These are phyloP conservation scores for Stemphylium beticola DNA, from an alignment of 2,329 filamentous ascomycete species.

Conservation along the genomic window DNA sequence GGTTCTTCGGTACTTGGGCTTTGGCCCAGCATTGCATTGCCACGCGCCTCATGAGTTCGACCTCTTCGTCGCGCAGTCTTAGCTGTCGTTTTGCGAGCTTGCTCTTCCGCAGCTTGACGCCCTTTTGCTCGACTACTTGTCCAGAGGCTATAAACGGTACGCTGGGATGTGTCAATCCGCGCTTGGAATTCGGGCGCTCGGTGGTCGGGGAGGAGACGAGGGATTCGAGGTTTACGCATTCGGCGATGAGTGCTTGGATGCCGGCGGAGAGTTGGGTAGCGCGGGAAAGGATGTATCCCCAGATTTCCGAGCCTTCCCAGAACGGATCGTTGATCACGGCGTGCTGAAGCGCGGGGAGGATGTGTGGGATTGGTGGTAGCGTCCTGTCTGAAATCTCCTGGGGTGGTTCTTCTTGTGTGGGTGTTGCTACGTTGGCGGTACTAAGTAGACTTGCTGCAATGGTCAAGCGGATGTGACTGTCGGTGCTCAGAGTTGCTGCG, in stretches of 20 bases:
- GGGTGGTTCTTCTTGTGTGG: slow-evolving; percentile 15
- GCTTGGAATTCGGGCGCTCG: slow-evolving; percentile 22
- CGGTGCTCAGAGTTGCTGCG: slow-evolving; percentile 53
- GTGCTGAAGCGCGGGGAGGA: slow-evolving; percentile 51
- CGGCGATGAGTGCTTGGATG: slow-evolving; percentile 55
- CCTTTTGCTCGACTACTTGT: slow-evolving; percentile 26
- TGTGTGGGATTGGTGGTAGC: slow-evolving; percentile 45
- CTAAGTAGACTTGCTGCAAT: slow-evolving; percentile 55
- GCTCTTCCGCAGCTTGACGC: slow-evolving; percentile 44
- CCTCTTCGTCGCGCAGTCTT: slow-evolving; percentile 52
- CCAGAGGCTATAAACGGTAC: slow-evolving; percentile 14
- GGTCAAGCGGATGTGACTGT: slow-evolving; percentile 55
- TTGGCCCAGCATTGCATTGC: slow-evolving; percentile 53
- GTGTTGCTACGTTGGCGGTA: slow-evolving; percentile 16
- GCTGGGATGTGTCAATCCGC: slow-evolving; percentile 28
- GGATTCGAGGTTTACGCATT: slow-evolving; percentile 52
- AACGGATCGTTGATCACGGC: slow-evolving; percentile 52
- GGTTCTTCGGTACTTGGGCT: slow-evolving; percentile 32
- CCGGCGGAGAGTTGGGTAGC: slow-evolving; percentile 51
- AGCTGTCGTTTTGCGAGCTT: slow-evolving; percentile 56
- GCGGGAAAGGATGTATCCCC: slow-evolving; percentile 52
- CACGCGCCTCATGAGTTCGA: slow-evolving; percentile 51
- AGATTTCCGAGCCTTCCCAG: slow-evolving; percentile 50
- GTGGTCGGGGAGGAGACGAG: slow-evolving; percentile 45
- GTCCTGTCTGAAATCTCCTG: slow-evolving; percentile 3